phyloP scores from a whole-genome alignment of 139 green algal species.

The Edaphochlamys debaryana region DNA sequence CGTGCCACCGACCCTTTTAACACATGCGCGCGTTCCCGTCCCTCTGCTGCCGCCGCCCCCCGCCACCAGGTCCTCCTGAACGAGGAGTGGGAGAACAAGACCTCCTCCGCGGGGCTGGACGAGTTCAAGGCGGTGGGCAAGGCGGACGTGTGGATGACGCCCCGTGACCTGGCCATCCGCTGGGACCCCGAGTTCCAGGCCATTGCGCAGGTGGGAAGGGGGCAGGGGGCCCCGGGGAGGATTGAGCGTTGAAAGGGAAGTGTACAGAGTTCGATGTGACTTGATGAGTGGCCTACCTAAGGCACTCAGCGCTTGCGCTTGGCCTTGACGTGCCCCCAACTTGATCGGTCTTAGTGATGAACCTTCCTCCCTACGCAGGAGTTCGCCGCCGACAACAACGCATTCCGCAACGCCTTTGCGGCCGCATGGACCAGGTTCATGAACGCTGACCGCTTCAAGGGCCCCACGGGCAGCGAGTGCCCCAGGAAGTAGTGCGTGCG shows the following conservation, averaged over 20 bases:
- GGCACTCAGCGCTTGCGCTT: too few relatives aligned
- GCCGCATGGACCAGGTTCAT: conserved; percentile 54
- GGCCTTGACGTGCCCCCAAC: too few relatives aligned
- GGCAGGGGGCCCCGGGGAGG: background rate
- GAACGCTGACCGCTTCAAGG: conserved; percentile 61
- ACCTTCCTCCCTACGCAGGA: background rate
- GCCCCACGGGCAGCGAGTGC: conserved; percentile 45
- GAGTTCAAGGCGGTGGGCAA: conserved; percentile 45
- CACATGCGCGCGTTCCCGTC: too few relatives aligned
- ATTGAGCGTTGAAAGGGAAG: too few relatives aligned
- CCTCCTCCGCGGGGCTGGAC: background rate
- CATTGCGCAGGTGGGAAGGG: conserved; percentile 16
- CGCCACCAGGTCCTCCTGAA: conserved; percentile 25
- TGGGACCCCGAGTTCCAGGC: conserved; percentile 6
- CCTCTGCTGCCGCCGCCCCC: too few relatives aligned
- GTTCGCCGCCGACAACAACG: conserved; percentile 39
- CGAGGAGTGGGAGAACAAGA: conserved; percentile 13
- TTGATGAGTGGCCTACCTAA: background rate
- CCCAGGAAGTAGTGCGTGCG: too few relatives aligned
- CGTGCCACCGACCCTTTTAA: too few relatives aligned
- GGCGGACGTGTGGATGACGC: conserved; percentile 38
- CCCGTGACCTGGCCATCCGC: conserved; percentile 36
- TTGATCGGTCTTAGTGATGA: background rate
- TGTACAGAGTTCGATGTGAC: too few relatives aligned
- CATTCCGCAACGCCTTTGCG: conserved; percentile 44